These are phyloP conservation scores for Ilyonectria destructans DNA, from an alignment of 2,329 filamentous ascomycete species.

Conservation along the genomic window DNA sequence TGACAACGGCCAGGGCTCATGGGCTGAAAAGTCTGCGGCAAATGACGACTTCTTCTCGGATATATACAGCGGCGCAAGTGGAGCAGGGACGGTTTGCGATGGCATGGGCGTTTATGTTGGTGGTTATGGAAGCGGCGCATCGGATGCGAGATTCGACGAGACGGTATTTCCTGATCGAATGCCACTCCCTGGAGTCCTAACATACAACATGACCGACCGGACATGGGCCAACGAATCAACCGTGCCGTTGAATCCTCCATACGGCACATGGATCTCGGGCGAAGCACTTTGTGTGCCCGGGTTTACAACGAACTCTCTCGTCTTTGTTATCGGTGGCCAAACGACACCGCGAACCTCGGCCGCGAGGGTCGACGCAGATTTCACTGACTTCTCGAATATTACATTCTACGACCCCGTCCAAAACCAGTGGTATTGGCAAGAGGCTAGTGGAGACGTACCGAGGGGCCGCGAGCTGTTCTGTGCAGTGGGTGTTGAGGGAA, in stretches of 20 bases:
- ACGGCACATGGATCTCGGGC: constrained; percentile 21
- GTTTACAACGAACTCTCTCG: not conserved
- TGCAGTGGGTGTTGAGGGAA: constrained; percentile 10
- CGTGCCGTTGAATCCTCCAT: constrained; percentile 4
- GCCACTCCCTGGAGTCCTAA: constrained; percentile 5
- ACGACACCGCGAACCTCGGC: constrained; percentile 10
- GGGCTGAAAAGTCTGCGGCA: constrained; percentile 3
- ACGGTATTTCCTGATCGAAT: constrained; percentile 14
- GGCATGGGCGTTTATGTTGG: constrained; percentile 12
- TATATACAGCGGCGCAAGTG: constrained; percentile 17
- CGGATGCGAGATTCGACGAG: constrained; percentile 17
- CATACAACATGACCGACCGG: constrained; percentile 21
- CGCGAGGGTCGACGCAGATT: not conserved
- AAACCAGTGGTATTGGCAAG: constrained; percentile 15
- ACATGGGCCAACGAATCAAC: constrained; percentile 16
- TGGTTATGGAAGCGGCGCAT: constrained; percentile 17
- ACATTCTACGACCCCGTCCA: constrained; percentile 10
- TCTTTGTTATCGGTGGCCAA: constrained; percentile 16
- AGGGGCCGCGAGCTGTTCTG: constrained; percentile 13
- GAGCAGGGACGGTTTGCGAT: constrained; percentile 3
- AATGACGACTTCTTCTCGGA: constrained; percentile 14
- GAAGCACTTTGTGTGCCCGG: constrained; percentile 1
- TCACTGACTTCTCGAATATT: constrained; percentile 15
- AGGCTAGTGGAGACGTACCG: constrained; percentile 10
- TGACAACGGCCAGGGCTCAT: constrained; percentile 1